Percentiles rank a stretch among this genome's conserved stretches.
phyloP scores from a whole-genome alignment of 805 yeast species.

The Lipomyces kockii region DNA sequence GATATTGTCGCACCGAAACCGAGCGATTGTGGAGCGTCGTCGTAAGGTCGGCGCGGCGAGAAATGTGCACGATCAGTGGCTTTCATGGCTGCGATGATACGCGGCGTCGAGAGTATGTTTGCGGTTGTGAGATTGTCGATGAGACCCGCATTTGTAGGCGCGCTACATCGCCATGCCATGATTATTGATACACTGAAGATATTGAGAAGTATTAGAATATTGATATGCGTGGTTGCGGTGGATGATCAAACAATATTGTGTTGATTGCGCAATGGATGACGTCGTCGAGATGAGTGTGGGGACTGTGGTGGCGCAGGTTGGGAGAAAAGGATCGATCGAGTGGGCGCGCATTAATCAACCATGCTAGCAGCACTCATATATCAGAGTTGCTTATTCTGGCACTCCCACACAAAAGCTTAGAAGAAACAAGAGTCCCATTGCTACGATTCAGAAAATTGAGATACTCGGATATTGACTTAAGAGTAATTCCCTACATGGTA shows the following conservation, averaged over 20 bases:
- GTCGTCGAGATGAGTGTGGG: background rate
- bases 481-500: too few species aligned
- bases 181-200: background rate
- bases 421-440: too few species aligned
- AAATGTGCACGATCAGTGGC: slow-evolving; percentile 33
- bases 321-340: too few species aligned
- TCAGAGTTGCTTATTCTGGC: too few species aligned
- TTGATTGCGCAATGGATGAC: background rate
- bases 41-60: slow-evolving; percentile 32
- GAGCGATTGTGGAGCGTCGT: slow-evolving; percentile 34
- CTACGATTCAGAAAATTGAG: too few species aligned
- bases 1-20: slow-evolving; percentile 37
- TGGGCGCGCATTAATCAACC: too few species aligned
- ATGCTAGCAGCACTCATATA: too few species aligned
- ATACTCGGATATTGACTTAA: too few species aligned
- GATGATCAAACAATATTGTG: background rate
- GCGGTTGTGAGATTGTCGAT: slow-evolving; percentile 25
- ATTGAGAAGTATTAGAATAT: background rate
- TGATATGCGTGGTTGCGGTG: background rate
- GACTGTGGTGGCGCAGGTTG: background rate
- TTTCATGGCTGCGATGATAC: slow-evolving; percentile 24
- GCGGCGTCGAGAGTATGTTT: slow-evolving; percentile 19
- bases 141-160: slow-evolving; percentile 24
- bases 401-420: too few species aligned
- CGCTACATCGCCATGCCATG: slow-evolving; percentile 35